Evolutionary conservation across 2,329 filamentous ascomycete genomes (phyloP), one percentile per base, ranked within the genome.

Genomic region (Apiospora phragmitis): DNA sequence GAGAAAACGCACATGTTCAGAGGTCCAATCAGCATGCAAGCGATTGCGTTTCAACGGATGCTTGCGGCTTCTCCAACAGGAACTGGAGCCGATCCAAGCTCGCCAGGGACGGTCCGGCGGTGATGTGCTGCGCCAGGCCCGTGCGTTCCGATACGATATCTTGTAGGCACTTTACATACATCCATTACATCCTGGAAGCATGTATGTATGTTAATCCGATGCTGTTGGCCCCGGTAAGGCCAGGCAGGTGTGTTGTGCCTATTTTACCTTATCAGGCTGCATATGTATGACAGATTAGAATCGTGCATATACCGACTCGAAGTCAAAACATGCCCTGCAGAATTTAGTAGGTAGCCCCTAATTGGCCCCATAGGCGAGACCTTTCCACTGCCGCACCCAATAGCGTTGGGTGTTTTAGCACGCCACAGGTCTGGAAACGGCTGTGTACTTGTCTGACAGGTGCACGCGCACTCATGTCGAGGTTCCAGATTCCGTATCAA

Each of bases 111-210:
- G 55, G 55, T 62, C 55, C 55, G 55, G 29, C 51, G 51, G 51
- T 59, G 29, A 59, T 21, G 29, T 59, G 51, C 51, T 11, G 29
- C 29, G 29, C 29, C 51, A 59, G 29, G 55, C 55, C 55, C 32
- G 32, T 38, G 55, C 32, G 32, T 38, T 62, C 55, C 55, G 55
- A 62, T 62, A 29, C 55, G 55, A 62, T 62, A 62, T 62, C 55
- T 38, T 62, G 32, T 38, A 62, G 55, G 55, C 29, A 35, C 4
- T 38, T 7, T 62, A n/a, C 55, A 38, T 62, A 21, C 8, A 9
- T 29, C 2, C 5, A 47, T 67, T 24, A 12, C 38, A 41, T 41
- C 38, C 11, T 41, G 14, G 11, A 8, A 11, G 14, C 38, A 41
- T 41, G 38, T 41, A 38, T 38, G 38, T 41, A 41, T 41, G 65